A percentile compares a stretch with the other conserved stretches of the same genome.
phyloP scores from a whole-genome alignment of 2,329 filamentous ascomycete species.

The Xylaria sp. region DNA sequence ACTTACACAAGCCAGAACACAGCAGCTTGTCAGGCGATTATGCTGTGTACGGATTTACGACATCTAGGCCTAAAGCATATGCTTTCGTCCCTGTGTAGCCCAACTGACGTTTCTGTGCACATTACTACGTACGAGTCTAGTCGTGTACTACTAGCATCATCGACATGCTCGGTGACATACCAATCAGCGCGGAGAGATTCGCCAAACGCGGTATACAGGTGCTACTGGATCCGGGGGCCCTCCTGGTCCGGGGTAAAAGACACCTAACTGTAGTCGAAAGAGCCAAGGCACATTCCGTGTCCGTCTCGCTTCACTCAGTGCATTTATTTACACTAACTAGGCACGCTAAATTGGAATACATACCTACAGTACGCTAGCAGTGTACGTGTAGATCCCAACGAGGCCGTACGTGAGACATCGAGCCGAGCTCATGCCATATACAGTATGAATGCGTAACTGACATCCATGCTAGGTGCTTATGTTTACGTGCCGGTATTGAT shows the following conservation, averaged over 20 bases:
- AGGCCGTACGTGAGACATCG: neutral
- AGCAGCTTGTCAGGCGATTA: conserved; percentile 1
- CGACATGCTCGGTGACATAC: conserved; percentile 16
- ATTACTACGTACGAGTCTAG: neutral
- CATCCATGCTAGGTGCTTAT: neutral
- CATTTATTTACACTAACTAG: neutral
- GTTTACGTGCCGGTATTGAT: neutral
- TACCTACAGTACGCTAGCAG: neutral
- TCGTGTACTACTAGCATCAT: neutral
- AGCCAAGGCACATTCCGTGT: neutral
- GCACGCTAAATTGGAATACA: neutral
- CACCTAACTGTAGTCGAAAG: neutral
- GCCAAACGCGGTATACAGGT: conserved; percentile 19
- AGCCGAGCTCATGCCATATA: neutral
- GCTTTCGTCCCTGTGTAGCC: neutral
- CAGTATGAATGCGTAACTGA: neutral
- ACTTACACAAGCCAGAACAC: conserved; percentile 4
- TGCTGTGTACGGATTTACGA: conserved; percentile 4
- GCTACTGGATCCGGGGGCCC: conserved; percentile 23
- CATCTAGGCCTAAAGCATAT: conserved; percentile 1
- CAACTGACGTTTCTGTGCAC: neutral
- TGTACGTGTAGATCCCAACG: neutral
- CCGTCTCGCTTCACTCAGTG: neutral
- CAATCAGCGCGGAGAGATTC: conserved; percentile 14
- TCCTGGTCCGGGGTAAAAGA: conserved; percentile 10